Evolutionary conservation across 169 alveolate genomes (phyloP).

Genomic region (Cryptosporidium tyzzeri): DNA sequence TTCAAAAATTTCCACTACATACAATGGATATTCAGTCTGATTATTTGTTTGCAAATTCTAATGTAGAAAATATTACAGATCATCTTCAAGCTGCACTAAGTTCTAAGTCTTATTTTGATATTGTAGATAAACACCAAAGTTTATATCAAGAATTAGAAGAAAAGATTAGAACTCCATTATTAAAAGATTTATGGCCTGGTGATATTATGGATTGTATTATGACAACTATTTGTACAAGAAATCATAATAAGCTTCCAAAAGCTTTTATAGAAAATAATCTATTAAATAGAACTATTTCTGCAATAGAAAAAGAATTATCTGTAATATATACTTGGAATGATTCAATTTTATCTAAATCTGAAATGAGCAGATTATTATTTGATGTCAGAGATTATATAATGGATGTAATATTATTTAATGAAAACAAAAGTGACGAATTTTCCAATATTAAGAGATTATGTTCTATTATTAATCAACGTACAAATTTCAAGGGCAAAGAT

Average conservation of each 20-base stretch:
- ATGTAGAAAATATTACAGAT: conserved; percentile 62
- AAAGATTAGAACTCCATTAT: conserved; percentile 20
- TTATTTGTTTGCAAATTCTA: conserved; percentile 66
- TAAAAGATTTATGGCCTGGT: conserved; percentile 74
- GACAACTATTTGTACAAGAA: conserved; percentile 73
- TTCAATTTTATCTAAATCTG: conserved; percentile 58
- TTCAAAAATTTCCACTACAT: conserved; percentile 68
- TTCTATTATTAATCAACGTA: background rate
- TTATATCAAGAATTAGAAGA: conserved; percentile 43
- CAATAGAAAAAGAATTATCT: conserved; percentile 66
- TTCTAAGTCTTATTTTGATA: conserved; percentile 31
- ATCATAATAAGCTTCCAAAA: conserved; percentile 38
- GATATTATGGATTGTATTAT: conserved; percentile 73
- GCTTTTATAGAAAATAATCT: conserved; percentile 54
- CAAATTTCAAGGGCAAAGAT: background rate
- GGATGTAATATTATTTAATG: conserved; percentile 13
- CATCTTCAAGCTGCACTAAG: conserved; percentile 40
- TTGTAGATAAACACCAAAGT: conserved; percentile 46
- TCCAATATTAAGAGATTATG: conserved; percentile 4
- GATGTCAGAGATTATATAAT: conserved; percentile 55
- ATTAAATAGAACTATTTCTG: conserved; percentile 66
- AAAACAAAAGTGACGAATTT: background rate
- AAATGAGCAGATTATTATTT: conserved; percentile 62
- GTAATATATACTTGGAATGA: conserved; percentile 63
- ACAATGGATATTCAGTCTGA: conserved; percentile 74